Evolutionary conservation across 1,284 basidiomycete genomes (phyloP).

Genomic region (Malassezia pachydermatis): DNA sequence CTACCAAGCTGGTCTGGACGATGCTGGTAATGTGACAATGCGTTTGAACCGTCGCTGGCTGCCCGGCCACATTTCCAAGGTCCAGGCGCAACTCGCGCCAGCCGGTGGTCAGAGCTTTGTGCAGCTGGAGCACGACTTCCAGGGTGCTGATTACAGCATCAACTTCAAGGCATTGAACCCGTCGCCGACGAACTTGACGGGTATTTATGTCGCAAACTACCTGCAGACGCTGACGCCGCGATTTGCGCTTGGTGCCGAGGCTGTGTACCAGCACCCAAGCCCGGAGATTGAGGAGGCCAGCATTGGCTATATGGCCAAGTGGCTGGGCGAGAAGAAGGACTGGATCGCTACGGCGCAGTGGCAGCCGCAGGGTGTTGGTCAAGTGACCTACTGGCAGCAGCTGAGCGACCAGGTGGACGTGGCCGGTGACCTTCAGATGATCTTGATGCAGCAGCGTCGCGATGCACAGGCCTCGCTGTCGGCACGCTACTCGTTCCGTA

Average conservation of each 20-base stretch:
- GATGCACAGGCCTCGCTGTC: constrained; percentile 86
- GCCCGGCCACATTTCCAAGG: constrained; percentile 67
- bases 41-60: constrained; percentile 86
- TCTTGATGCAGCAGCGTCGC: constrained; percentile 57
- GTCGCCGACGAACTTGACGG: constrained; percentile 71
- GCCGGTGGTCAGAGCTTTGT: constrained; percentile 31
- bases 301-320: constrained; percentile 80
- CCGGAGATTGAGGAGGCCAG: constrained; percentile 55
- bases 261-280: constrained; percentile 68
- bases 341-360: constrained; percentile 79
- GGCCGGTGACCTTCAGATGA: constrained; percentile 81
- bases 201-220: constrained; percentile 86
- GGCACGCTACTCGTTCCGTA: constrained; percentile 90
- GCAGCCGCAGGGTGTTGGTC: constrained; percentile 68
- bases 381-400: constrained; percentile 93
- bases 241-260: constrained; percentile 79
- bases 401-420: constrained; percentile 94
- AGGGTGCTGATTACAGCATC: constrained; percentile 74
- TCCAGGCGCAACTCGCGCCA: constrained; percentile 69
- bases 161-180: constrained; percentile 90
- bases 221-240: constrained; percentile 90
- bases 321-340: constrained; percentile 36
- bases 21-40: constrained; percentile 78
- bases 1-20: constrained; percentile 85
- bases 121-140: constrained; percentile 92